Conservation (phyloP, 371 early-diverging fungal genomes). For the Blakeslea trispora region DNA sequence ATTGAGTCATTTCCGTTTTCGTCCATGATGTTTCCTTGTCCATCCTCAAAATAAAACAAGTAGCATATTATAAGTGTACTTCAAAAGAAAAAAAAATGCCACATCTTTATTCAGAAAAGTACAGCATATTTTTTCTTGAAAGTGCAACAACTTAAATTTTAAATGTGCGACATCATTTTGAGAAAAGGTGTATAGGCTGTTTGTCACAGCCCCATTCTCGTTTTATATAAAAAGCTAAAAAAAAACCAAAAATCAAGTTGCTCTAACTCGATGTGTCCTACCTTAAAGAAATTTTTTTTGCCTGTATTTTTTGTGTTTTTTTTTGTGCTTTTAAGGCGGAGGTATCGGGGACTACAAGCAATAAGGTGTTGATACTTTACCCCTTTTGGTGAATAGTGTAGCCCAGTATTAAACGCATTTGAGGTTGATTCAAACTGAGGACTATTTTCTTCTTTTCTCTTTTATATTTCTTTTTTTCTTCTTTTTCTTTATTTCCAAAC, state of each 20-base stretch:
- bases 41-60: constrained; percentile 4
- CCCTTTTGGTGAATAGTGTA: neutral
- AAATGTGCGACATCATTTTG: no score
- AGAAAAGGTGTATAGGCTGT: no score
- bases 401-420: neutral
- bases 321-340: neutral
- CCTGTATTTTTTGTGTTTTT: no score
- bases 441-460: neutral
- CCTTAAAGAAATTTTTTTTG: neutral
- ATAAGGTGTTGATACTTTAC: neutral
- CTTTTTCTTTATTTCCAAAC: neutral
- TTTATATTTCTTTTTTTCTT: neutral
- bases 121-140: no score
- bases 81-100: neutral
- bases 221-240: no score
- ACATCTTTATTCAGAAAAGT: no score
- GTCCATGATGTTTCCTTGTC: constrained; percentile 8
- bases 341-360: neutral
- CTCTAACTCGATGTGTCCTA: neutral
- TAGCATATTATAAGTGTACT: neutral
- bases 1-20: constrained; percentile 12
- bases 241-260: neutral
- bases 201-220: no score
- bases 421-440: neutral
- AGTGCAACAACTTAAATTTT: no score